phyloP scores from a whole-genome alignment of 768 basidiomycete genomes.

The Naganishia vaughanmartiniae region DNA sequence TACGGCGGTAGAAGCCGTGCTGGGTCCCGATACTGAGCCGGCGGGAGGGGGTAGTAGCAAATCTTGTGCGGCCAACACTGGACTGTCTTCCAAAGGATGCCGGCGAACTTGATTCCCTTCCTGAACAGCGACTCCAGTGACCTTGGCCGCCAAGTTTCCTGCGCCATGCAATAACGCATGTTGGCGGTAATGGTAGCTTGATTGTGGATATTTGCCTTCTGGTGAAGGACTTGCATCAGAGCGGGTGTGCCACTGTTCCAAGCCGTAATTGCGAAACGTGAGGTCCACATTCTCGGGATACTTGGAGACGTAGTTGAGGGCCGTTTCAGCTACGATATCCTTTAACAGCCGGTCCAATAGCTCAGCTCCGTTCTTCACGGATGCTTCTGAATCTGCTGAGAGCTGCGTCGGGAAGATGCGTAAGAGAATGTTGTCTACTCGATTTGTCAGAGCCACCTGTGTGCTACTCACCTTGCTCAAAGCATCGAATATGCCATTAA shows the following conservation, averaged over 20 bases:
- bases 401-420: slow-evolving; percentile 60
- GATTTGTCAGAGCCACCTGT: neutral
- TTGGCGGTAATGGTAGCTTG: slow-evolving; percentile 10
- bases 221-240: neutral
- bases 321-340: slow-evolving; percentile 95
- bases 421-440: neutral
- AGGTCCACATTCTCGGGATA: slow-evolving; percentile 67
- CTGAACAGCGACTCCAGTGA: slow-evolving; percentile 12
- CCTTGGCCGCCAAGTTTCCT: slow-evolving; percentile 8
- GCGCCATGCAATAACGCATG: slow-evolving; percentile 14
- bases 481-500: slow-evolving; percentile 97
- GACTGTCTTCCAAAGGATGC: slow-evolving; percentile 33
- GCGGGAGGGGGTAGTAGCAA: neutral
- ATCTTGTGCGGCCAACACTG: slow-evolving; percentile 15
- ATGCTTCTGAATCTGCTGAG: slow-evolving; percentile 88
- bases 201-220: slow-evolving; percentile 21
- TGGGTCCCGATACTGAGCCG: neutral
- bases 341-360: slow-evolving; percentile 94
- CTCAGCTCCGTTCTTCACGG: slow-evolving; percentile 98
- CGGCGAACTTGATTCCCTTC: slow-evolving; percentile 24
- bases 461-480: slow-evolving; percentile 75
- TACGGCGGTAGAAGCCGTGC: neutral
- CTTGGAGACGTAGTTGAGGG: slow-evolving; percentile 86
- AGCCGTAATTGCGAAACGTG: slow-evolving; percentile 11
- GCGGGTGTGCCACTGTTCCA: slow-evolving; percentile 21